phyloP scores from a whole-genome alignment of 805 yeast species.

The Ogataea minuta region DNA sequence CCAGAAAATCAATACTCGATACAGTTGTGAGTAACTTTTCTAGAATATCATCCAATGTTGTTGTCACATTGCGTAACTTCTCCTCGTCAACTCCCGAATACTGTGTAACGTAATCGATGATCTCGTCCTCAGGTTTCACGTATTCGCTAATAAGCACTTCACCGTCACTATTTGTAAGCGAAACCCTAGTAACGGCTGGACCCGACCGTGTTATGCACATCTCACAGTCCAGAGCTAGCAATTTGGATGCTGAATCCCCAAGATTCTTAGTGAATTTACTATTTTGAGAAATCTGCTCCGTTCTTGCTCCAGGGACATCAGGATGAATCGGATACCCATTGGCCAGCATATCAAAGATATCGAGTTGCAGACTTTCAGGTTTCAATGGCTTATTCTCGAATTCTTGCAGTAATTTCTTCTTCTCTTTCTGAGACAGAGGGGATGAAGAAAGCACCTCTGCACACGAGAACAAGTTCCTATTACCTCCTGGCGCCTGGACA shows the following conservation, averaged over 20 bases:
- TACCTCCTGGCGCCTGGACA: slow-evolving; percentile 64
- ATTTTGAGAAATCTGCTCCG: slow-evolving; percentile 26
- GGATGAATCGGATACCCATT: slow-evolving; percentile 60
- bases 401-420: slow-evolving; percentile 34
- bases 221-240: slow-evolving; percentile 90
- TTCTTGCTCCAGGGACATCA: slow-evolving; percentile 25
- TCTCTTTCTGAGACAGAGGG: slow-evolving; percentile 60
- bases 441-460: slow-evolving; percentile 52
- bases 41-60: slow-evolving; percentile 69
- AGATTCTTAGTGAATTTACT: slow-evolving; percentile 57
- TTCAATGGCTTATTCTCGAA: slow-evolving; percentile 39
- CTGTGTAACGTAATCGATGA: slow-evolving; percentile 75
- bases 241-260: slow-evolving; percentile 57
- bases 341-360: slow-evolving; percentile 44
- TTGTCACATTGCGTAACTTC: slow-evolving; percentile 56
- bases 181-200: slow-evolving; percentile 71
- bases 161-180: slow-evolving; percentile 64
- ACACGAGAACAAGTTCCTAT: slow-evolving; percentile 51
- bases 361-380: slow-evolving; percentile 53
- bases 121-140: slow-evolving; percentile 74
- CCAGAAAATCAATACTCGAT: slow-evolving; percentile 57
- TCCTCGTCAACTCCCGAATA: slow-evolving; percentile 88
- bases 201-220: slow-evolving; percentile 72
- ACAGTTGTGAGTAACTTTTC: slow-evolving; percentile 46
- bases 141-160: slow-evolving; percentile 64